Base-by-base conservation (phyloP, 345 rosid genomes). In the Citrus sp. region DNA sequence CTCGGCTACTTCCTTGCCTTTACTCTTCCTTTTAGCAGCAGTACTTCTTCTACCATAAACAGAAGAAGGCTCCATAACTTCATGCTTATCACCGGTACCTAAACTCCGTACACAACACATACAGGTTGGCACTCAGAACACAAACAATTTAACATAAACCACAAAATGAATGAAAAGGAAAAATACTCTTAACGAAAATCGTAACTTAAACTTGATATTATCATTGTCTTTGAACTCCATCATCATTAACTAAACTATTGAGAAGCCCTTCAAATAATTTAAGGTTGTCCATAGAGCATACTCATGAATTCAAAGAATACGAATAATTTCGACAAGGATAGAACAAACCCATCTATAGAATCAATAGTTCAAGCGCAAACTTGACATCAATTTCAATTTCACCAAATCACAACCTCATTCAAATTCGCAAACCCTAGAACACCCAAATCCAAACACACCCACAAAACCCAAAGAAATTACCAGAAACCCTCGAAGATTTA, bases 21-120 rank as follows among this genome's bases (percentile, higher is more conserved):
- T 87, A 77, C 35, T 69, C 87, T 80, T 87, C 74, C 80, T 78
- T 51, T 68, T 87, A 59, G 65, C 74, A 42, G 86, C 77, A 63
- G 82, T 56, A 58, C 78, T 79, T 78, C 84, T 84, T 80, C 87
- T 66, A 27, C 78, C 62, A 84, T 86, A 86, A 78, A 88, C 84
- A 0, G 90, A 79, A 73, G 67, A n/a, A 22, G 87, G 88, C 87
- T 81, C 88, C 13, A 51, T 51, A 62, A 60, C 24, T 58, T 58
- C 77, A 77, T 37, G 32, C 61, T 74, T 67, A 75, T 67, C 71
- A 70, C 75, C 40, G 46, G 40, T 49, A 51, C 82, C 89, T 86
- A 73, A 66, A 27, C 75, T 75, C 72, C 80, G 69, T 9, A 37
- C 46, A 54, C 21, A 54, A 51, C 14, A 32, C 14, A 62, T 25